phyloP scores from a whole-genome alignment of 192 early-diverging fungal species.

The Haplosporangium gracile region DNA sequence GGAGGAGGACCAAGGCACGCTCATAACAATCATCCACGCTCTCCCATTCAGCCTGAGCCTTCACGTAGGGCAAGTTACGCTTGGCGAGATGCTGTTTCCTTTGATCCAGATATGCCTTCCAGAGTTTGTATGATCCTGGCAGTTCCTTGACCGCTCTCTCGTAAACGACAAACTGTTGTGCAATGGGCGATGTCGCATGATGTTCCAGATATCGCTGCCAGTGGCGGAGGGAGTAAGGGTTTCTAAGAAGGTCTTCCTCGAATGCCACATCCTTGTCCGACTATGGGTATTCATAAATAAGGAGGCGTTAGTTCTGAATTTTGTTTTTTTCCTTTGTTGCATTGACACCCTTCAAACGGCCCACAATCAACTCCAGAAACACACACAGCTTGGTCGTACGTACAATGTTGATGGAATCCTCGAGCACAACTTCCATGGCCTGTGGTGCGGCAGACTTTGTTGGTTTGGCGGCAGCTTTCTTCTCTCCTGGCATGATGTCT shows the following conservation, averaged over 20 bases:
- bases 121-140: conserved; percentile 97
- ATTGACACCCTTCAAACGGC: background rate
- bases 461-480: conserved; percentile 20
- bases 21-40: conserved; percentile 87
- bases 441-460: conserved; percentile 27
- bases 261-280: conserved; percentile 72
- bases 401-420: conserved; percentile 55
- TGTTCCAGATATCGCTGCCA: conserved; percentile 95
- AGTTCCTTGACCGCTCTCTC: conserved; percentile 90
- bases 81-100: conserved; percentile 63
- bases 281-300: conserved; percentile 26
- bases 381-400: background rate
- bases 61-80: conserved; percentile 64
- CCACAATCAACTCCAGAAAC: background rate
- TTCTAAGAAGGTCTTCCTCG: conserved; percentile 77
- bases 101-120: conserved; percentile 88
- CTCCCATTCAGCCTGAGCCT: conserved; percentile 71
- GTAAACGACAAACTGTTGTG: conserved; percentile 75
- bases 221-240: conserved; percentile 76
- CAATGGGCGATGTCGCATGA: conserved; percentile 69
- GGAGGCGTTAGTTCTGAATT: background rate
- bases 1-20: conserved; percentile 86
- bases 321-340: background rate
- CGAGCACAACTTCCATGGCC: conserved; percentile 35
- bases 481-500: conserved; percentile 44